These are phyloP conservation scores for Cordia subcordata DNA, from an alignment of 257 asterid genomes.

Conservation along the genomic window DNA sequence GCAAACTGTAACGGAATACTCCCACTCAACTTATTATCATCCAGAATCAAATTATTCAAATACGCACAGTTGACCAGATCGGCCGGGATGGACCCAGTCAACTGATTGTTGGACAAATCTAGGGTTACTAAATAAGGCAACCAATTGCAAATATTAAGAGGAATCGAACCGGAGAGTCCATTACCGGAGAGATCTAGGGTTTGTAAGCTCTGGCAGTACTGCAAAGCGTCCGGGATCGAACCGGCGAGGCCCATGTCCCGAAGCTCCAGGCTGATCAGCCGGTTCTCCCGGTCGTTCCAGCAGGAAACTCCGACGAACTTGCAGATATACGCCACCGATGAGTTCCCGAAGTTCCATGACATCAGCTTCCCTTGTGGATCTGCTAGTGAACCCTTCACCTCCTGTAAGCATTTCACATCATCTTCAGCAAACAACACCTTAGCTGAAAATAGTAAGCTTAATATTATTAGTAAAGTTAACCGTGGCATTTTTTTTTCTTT, in stretches of 20 bases:
- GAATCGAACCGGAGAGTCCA: constrained; percentile 61
- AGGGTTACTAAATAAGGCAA: constrained; percentile 65
- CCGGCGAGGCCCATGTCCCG: constrained; percentile 51
- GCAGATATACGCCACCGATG: constrained; percentile 51
- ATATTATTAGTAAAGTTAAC: too few relatives aligned
- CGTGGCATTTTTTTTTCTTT: neutral
- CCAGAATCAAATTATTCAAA: constrained; percentile 48
- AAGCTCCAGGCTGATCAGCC: constrained; percentile 47
- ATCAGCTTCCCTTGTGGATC: constrained; percentile 42
- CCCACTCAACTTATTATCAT: constrained; percentile 52
- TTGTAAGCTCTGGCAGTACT: constrained; percentile 58
- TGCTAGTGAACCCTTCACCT: constrained; percentile 39
- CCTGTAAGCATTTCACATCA: constrained; percentile 64
- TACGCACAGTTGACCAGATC: constrained; percentile 61
- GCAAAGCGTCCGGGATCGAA: constrained; percentile 39
- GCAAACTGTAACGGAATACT: constrained; percentile 60
- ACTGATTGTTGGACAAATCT: constrained; percentile 60
- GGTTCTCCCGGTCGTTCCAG: constrained; percentile 76
- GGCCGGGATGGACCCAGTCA: constrained; percentile 68
- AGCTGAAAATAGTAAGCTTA: neutral
- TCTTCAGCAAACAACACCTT: constrained; percentile 37
- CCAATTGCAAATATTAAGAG: constrained; percentile 70
- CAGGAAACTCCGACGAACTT: constrained; percentile 59
- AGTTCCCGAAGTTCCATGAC: constrained; percentile 59
- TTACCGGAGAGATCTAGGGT: constrained; percentile 70